Conservation (phyloP, 106 monocot genomes). For the Allium fistulosum region DNA sequence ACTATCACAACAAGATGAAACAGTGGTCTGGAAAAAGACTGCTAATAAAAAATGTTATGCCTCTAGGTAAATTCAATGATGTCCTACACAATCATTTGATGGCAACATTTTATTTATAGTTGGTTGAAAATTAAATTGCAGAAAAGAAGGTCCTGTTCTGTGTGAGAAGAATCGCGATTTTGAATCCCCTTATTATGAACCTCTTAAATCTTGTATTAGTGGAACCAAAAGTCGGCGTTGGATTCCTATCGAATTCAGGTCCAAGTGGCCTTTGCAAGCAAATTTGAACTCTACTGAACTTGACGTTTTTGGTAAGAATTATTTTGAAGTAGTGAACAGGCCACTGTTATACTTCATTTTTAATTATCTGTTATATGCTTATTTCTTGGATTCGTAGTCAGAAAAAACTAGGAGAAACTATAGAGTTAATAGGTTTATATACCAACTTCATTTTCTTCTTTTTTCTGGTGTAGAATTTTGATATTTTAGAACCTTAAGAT, state of each 20-base stretch:
- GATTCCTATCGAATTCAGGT: slow-evolving; percentile 67
- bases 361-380: no score
- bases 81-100: not conserved
- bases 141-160: slow-evolving; percentile 61
- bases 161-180: slow-evolving; percentile 60
- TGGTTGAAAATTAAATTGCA: slow-evolving; percentile 12
- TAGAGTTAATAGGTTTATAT: no score
- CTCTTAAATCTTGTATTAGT: slow-evolving; percentile 61
- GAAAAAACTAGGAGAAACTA: no score
- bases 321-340: not conserved
- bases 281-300: slow-evolving; percentile 57
- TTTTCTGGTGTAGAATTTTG: no score
- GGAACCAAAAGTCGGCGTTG: slow-evolving; percentile 69
- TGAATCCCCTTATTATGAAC: slow-evolving; percentile 74
- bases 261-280: slow-evolving; percentile 55
- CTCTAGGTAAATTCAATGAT: slow-evolving; percentile 33
- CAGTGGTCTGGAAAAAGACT: slow-evolving; percentile 87
- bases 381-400: no score
- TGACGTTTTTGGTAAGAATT: slow-evolving; percentile 50
- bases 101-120: no score
- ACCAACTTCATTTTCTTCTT: no score
- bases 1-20: slow-evolving; percentile 89
- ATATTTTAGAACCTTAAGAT: no score
- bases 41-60: slow-evolving; percentile 54
- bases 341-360: no score